Evolutionary conservation across 1,284 basidiomycete genomes (phyloP), one percentile per base, ranked within the genome.

Genomic region (Leccinum proliferum): DNA sequence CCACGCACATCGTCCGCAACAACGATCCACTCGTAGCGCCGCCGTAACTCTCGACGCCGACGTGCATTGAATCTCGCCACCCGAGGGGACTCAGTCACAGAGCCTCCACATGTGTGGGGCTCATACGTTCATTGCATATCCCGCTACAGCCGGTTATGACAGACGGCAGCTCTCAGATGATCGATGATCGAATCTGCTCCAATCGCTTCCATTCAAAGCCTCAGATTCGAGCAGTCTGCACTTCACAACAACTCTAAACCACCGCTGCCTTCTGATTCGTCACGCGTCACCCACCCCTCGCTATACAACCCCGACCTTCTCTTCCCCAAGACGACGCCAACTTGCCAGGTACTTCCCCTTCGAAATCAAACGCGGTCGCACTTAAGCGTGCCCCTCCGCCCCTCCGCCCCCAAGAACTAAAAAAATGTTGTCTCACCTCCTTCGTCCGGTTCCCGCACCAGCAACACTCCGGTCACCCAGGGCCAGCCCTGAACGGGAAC

Each of bases 171-270:
- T 63, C 70, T 21, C 75, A 79, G 21, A 21, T 21, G 21, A 21
- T 21, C 21, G 62, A 10, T 46, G 43, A 75, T 83, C 64, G 83
- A 88, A 70, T 79, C 81, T 14, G 76, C 75, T 7, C 78, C 85
- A 34, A 77, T 80, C 6, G 82, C 81, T 46, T 84, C 87, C 5
- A 88, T 91, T 61, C 85, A 81, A 72, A 88, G 79, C 63, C 78
- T 91, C 32, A 82, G 77, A 68, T 91, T 90, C 69, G 89, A 91
- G 70, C 80, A 70, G 62, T 68, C 75, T 25, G 68, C 70, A 34
- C 66, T 70, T 12, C 62, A 72, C 46, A 65, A 64, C 55, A 48
- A 68, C 10, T 56, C 57, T 55, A 72, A 66, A 43, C 60, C 66
- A 46, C 67, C 63, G 37, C 12, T 14, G 12, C 37, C 66, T 18